phyloP scores from a whole-genome alignment of 2,329 filamentous ascomycete species.

The Claviceps monticola region DNA sequence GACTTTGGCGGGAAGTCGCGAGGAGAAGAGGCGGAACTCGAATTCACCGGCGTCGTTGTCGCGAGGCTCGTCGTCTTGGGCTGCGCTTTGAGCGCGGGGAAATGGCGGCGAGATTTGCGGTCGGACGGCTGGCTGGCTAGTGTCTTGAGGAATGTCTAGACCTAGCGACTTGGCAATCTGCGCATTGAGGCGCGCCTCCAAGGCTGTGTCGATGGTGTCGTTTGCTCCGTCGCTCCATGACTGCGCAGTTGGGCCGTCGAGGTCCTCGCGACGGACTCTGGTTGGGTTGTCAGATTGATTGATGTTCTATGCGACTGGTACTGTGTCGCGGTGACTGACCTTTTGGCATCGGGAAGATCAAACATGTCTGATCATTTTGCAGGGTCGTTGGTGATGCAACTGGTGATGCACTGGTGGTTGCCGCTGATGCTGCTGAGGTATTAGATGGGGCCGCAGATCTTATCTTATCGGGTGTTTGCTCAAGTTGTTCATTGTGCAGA shows the following conservation, averaged over 20 bases:
- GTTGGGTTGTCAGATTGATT: background rate
- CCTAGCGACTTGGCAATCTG: constrained; percentile 34
- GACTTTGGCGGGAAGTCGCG: constrained; percentile 33
- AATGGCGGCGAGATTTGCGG: background rate
- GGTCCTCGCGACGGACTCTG: constrained; percentile 42
- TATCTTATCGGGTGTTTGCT: constrained; percentile 13
- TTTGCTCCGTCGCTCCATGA: constrained; percentile 15
- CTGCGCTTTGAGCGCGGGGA: no score
- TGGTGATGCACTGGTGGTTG: background rate
- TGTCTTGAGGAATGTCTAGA: constrained; percentile 14
- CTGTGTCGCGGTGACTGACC: constrained; percentile 9
- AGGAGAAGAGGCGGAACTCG: constrained; percentile 44
- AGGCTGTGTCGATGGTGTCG: constrained; percentile 21
- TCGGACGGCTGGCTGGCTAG: background rate
- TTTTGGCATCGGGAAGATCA: constrained; percentile 18
- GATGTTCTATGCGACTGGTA: background rate
- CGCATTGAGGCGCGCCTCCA: constrained; percentile 31
- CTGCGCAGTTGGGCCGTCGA: constrained; percentile 25
- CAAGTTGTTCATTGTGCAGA: no score
- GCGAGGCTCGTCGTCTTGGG: constrained; percentile 12
- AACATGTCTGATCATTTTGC: constrained; percentile 13
- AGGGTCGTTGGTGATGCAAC: background rate
- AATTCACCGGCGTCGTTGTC: constrained; percentile 24
- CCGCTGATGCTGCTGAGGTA: background rate
- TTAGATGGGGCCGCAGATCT: background rate